Conservation (phyloP, 371 early-diverging fungal species). For the Mucor circinelloides region DNA sequence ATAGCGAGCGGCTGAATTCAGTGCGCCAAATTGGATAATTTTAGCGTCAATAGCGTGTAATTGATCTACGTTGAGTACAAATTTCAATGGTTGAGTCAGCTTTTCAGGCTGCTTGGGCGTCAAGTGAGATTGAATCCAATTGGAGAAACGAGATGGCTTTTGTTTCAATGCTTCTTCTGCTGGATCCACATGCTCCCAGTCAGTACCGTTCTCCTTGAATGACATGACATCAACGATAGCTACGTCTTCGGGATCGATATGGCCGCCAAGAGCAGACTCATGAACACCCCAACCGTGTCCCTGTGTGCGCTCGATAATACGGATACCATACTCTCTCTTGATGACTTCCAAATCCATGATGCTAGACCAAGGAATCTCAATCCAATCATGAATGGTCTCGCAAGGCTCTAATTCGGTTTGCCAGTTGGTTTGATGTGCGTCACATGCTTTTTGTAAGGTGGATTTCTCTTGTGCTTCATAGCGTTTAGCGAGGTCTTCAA, state of each 20-base stretch:
- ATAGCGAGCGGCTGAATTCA: constrained; percentile 44
- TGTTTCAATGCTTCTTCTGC: constrained; percentile 11
- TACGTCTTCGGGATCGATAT: constrained; percentile 21
- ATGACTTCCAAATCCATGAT: constrained; percentile 33
- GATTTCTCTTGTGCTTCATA: constrained; percentile 44
- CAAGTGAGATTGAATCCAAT: constrained; percentile 19
- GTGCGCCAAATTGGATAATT: constrained; percentile 45
- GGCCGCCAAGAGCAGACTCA: constrained; percentile 29
- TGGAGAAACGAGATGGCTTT: neutral
- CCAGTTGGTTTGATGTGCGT: constrained; percentile 17
- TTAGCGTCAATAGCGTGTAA: constrained; percentile 23
- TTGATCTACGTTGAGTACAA: constrained; percentile 20
- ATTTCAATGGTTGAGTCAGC: constrained; percentile 32
- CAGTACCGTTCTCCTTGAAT: constrained; percentile 40
- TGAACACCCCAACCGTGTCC: constrained; percentile 45
- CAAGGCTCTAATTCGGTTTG: constrained; percentile 29
- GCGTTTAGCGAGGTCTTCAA: constrained; percentile 34
- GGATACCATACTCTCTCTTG: constrained; percentile 33
- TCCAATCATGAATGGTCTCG: constrained; percentile 28
- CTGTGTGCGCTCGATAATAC: constrained; percentile 38
- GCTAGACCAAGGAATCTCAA: constrained; percentile 36
- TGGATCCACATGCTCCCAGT: constrained; percentile 29
- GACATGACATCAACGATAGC: constrained; percentile 43
- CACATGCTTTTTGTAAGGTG: constrained; percentile 22
- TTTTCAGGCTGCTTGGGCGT: constrained; percentile 4